Percentiles rank a stretch among this genome's conserved stretches.
Conservation (phyloP, 2,329 filamentous ascomycete genomes). For the Trichoderma simmonsii region DNA sequence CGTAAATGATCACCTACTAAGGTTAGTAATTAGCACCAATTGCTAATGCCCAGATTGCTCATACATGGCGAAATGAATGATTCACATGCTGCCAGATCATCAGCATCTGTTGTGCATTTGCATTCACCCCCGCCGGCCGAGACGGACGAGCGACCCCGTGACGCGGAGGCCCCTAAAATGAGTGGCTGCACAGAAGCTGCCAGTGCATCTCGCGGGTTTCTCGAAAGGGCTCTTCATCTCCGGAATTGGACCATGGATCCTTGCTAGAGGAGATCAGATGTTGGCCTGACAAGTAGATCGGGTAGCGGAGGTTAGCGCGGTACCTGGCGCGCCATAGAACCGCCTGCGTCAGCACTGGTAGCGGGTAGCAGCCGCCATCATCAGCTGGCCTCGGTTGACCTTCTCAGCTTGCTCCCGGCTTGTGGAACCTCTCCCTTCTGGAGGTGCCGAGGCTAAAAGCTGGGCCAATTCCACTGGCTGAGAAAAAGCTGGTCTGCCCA, state of each 20-base stretch:
- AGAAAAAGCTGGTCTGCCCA: slow-evolving; percentile 11
- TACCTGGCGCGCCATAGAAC: neutral
- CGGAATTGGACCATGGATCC: slow-evolving; percentile 13
- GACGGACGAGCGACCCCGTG: neutral
- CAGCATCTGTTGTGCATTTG: neutral
- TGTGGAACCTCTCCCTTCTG: slow-evolving; percentile 9
- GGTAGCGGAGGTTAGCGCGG: slow-evolving; percentile 19
- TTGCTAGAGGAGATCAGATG: slow-evolving; percentile 18
- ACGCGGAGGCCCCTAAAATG: slow-evolving; percentile 1
- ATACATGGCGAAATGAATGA: neutral
- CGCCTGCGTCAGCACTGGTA: neutral
- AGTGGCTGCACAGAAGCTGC: neutral
- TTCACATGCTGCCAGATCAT: neutral
- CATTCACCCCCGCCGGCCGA: neutral
- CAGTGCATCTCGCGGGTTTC: slow-evolving; percentile 7
- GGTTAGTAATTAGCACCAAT: neutral
- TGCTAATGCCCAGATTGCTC: neutral
- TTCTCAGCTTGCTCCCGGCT: slow-evolving; percentile 6
- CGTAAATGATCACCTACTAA: neutral
- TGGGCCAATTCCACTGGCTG: neutral
- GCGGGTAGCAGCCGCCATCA: slow-evolving; percentile 17
- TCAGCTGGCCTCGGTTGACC: slow-evolving; percentile 22
- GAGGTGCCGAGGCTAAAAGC: slow-evolving; percentile 11
- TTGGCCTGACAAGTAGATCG: neutral
- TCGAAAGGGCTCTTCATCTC: slow-evolving; percentile 20